Percentiles rank a stretch among this genome's conserved stretches.
phyloP scores from a whole-genome alignment of 1,139 yeast species.

The Yamadazyma atmosphaerica region DNA sequence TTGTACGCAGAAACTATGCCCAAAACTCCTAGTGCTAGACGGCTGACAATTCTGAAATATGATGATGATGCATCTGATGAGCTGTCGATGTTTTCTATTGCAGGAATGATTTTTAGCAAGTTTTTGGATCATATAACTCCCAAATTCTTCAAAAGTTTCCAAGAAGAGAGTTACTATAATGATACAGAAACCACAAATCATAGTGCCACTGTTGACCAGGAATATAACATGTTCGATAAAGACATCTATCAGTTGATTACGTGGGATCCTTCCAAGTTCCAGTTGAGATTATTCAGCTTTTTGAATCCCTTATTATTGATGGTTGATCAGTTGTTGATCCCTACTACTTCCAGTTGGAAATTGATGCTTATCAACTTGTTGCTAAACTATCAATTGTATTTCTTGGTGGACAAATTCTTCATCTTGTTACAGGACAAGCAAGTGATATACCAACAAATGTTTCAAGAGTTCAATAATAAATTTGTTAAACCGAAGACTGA shows the following conservation, averaged over 20 bases:
- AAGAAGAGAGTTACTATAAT: constrained; percentile 18
- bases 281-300: constrained; percentile 45
- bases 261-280: constrained; percentile 61
- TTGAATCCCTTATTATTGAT: constrained; percentile 58
- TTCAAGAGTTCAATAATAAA: constrained; percentile 64
- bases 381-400: constrained; percentile 40
- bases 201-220: constrained; percentile 18
- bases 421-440: constrained; percentile 58
- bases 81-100: constrained; percentile 8
- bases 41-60: neutral
- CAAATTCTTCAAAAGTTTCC: constrained; percentile 7
- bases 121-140: neutral
- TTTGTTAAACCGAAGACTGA: constrained; percentile 63
- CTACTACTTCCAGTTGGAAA: constrained; percentile 39
- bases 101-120: constrained; percentile 1
- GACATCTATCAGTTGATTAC: constrained; percentile 54
- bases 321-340: constrained; percentile 31
- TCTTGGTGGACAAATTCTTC: constrained; percentile 46
- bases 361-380: constrained; percentile 35
- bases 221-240: constrained; percentile 18
- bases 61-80: constrained; percentile 5
- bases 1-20: constrained; percentile 29
- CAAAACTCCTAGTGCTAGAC: constrained; percentile 10
- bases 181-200: constrained; percentile 13
- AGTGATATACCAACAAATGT: constrained; percentile 58